Percentiles rank a stretch among this genome's conserved stretches.
These are phyloP conservation scores for Wickerhamomyces chaumierensis DNA, from an alignment of 805 yeast genomes.

Conservation along the genomic window DNA sequence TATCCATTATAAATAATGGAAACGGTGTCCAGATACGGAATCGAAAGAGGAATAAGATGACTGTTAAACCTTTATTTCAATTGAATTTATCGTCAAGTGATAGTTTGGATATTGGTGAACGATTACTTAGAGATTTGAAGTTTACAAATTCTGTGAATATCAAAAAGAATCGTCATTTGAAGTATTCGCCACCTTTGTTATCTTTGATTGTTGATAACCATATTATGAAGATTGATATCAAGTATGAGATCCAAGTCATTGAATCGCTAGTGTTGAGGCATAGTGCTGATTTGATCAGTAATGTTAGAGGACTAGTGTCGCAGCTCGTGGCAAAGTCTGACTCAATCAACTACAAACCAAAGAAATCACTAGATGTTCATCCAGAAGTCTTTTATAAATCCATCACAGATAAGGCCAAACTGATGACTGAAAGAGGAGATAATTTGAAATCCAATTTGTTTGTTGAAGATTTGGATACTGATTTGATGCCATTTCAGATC, in stretches of 20 bases:
- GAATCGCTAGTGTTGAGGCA: background rate
- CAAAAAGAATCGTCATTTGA: background rate
- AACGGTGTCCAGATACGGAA: background rate
- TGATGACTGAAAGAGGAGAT: conserved; percentile 19
- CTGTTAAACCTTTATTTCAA: background rate
- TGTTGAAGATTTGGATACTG: conserved; percentile 32
- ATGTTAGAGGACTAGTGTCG: background rate
- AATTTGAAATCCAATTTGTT: conserved; percentile 15
- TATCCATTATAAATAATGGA: background rate
- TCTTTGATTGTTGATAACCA: background rate
- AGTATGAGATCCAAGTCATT: background rate
- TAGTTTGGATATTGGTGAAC: background rate
- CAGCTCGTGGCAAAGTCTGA: background rate
- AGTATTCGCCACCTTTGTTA: background rate
- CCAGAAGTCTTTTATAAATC: conserved; percentile 32
- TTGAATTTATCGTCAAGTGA: background rate
- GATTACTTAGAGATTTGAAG: background rate
- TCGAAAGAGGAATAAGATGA: background rate
- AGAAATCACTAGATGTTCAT: background rate
- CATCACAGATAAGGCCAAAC: conserved; percentile 27
- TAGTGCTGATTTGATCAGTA: background rate
- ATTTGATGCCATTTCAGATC: conserved; percentile 38
- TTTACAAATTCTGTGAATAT: background rate
- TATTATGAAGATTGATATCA: background rate
- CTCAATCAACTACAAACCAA: too few species aligned